A percentile compares a stretch with the other conserved stretches of the same genome.
Conservation (phyloP, 2,329 filamentous ascomycete genomes). For the Aspergillus neotritici region DNA sequence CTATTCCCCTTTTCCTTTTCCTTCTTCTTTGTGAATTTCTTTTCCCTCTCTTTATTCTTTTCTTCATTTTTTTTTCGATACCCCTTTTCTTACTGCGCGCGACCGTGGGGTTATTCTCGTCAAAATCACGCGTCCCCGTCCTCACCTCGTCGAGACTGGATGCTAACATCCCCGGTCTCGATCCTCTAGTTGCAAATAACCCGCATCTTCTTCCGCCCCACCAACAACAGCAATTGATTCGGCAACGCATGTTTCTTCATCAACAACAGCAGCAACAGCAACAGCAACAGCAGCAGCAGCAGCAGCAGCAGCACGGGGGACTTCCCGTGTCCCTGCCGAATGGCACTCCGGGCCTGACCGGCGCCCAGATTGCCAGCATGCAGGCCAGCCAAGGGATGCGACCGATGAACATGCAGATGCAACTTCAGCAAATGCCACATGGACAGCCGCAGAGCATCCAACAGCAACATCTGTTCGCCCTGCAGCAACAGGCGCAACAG, state of each 20-base stretch:
- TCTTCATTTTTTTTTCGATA: too few species aligned
- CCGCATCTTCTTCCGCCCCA: slow-evolving; percentile 45
- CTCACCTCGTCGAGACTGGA: background rate
- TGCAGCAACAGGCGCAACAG: slow-evolving; percentile 29
- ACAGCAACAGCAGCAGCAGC: slow-evolving; percentile 29
- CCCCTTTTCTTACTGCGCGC: too few species aligned
- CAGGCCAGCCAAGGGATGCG: slow-evolving; percentile 39
- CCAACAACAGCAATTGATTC: slow-evolving; percentile 11
- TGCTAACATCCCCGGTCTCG: background rate
- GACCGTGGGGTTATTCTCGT: too few species aligned
- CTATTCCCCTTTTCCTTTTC: background rate
- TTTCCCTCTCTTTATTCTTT: too few species aligned
- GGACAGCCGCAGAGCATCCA: slow-evolving; percentile 40
- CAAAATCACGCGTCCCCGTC: background rate
- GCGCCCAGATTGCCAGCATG: slow-evolving; percentile 41
- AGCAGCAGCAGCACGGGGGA: slow-evolving; percentile 31
- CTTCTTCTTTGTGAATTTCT: background rate
- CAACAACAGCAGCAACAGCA: slow-evolving; percentile 18
- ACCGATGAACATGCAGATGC: slow-evolving; percentile 35
- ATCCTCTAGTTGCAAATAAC: slow-evolving; percentile 33
- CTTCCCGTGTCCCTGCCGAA: slow-evolving; percentile 39
- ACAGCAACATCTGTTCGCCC: slow-evolving; percentile 36
- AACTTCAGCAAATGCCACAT: slow-evolving; percentile 39
- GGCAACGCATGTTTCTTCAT: slow-evolving; percentile 10
- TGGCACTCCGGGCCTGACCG: slow-evolving; percentile 36